Evolutionary conservation across 75 land plant genomes (phyloP).

Genomic region (Pinus taeda): DNA sequence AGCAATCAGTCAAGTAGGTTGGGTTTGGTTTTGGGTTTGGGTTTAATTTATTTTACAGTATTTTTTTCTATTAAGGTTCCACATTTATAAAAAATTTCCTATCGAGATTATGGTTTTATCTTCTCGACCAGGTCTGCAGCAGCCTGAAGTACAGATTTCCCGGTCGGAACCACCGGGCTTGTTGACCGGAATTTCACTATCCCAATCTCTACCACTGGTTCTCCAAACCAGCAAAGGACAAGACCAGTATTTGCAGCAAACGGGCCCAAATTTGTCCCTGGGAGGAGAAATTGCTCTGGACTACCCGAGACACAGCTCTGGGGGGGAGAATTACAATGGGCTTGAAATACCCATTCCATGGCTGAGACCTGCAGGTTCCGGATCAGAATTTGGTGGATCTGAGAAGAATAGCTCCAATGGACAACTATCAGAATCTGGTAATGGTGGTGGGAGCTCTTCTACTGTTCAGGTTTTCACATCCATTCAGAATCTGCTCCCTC

Average conservation of each 20-base stretch:
- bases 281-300: not conserved
- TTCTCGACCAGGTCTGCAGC: constrained; percentile 1
- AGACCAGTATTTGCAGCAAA: constrained; percentile 5
- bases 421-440: constrained; percentile 1
- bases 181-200: constrained; percentile 5
- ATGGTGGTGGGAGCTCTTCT: not conserved
- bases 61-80: not conserved
- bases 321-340: constrained; percentile 2
- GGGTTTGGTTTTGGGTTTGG: not conserved
- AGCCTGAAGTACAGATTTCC: not conserved
- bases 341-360: constrained; percentile 6
- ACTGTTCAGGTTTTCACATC: constrained; percentile 5
- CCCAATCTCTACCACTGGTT: not conserved
- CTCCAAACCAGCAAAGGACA: not conserved
- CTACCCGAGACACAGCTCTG: not conserved
- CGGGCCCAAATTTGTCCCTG: not conserved
- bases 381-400: constrained; percentile 3
- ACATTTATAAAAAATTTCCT: not conserved
- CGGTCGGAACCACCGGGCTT: not conserved
- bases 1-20: constrained; percentile 11
- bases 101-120: not conserved
- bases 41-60: not conserved
- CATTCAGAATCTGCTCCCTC: constrained; percentile 5
- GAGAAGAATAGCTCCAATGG: constrained; percentile 1
- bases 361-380: not conserved